Base-by-base conservation (phyloP, 192 early-diverging fungal species). In the Coemansia sp. region DNA sequence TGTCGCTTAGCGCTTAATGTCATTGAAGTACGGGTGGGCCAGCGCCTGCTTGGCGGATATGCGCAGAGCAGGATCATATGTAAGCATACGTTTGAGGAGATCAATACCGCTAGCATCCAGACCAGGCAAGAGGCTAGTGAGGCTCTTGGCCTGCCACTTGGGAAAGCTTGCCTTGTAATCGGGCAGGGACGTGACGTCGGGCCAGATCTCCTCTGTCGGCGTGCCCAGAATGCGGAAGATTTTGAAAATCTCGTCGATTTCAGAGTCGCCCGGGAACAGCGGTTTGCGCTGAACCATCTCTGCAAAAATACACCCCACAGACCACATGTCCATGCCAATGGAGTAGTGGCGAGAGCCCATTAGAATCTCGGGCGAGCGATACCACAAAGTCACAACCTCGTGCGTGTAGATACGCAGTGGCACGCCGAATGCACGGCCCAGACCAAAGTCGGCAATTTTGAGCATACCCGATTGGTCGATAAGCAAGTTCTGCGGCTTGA, bases 401-500 rank as follows among this genome's bases (percentile, higher is more conserved):
- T 97, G 96, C 43, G 97, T 98, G 85, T 96, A 97, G 19, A 92
- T 84, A 23, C 95, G 89, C 76, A 99, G 75, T 9, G 98, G 96
- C 16, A 98, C 87, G 23, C 91, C 94, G 74, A 96, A 94, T 0
- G 94, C 91, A 14, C 98, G 89, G 1, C 95, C 96, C 35, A 99
- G 87, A 26, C 98, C 98, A 78, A 99, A 95, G 80, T 99, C 98
- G 16, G 95, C 96, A 8, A 99, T 85, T 62, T 96, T 98, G 38
- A 99, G 84, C 74, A 86, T 93, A 3, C 93, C 91, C 0, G 85
- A 75, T 72, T 89, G 88, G 70, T 97, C 95, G 77, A 99, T 96
- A 37, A 99, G 87, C 76, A 98, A 68, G 76, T 99, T 99, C 83
- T 98, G 96, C n/a, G 96, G 97, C 68, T 99, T 99, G 50, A 99